Percentiles rank a stretch among this genome's conserved stretches.
phyloP scores from a whole-genome alignment of 1,284 basidiomycete genomes.

The Pterula multifida region DNA sequence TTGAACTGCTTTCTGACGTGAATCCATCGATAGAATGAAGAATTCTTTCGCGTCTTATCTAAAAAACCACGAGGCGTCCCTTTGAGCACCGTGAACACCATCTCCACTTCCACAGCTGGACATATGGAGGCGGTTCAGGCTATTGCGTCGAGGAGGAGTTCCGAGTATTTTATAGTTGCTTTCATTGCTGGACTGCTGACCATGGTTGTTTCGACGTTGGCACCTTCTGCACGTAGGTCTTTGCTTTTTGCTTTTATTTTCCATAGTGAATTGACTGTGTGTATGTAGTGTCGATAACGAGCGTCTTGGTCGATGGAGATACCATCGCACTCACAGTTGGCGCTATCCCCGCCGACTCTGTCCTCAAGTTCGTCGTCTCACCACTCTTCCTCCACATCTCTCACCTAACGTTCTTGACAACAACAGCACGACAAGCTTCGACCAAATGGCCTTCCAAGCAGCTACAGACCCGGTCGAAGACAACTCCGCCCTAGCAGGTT shows the following conservation, averaged over 20 bases:
- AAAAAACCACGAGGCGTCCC: slow-evolving; percentile 12
- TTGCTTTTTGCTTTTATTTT: background rate
- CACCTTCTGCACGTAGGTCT: slow-evolving; percentile 14
- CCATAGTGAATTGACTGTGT: background rate
- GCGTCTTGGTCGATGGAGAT: slow-evolving; percentile 7
- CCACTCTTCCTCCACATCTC: background rate
- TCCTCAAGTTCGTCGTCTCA: slow-evolving; percentile 1
- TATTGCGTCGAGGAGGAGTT: slow-evolving; percentile 13
- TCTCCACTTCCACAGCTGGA: slow-evolving; percentile 17
- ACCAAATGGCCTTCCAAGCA: background rate
- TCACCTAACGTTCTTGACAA: background rate
- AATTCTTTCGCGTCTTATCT: slow-evolving; percentile 16
- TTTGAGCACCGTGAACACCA: slow-evolving; percentile 13
- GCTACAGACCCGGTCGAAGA: background rate
- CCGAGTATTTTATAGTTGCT: slow-evolving; percentile 15
- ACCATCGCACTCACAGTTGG: slow-evolving; percentile 8
- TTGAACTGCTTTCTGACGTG: no score
- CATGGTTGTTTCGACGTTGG: slow-evolving; percentile 12
- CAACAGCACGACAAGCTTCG: background rate
- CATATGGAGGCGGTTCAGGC: slow-evolving; percentile 9
- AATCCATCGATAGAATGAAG: slow-evolving; percentile 16
- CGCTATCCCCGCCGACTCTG: background rate
- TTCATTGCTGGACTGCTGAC: slow-evolving; percentile 12
- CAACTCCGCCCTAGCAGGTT: background rate
- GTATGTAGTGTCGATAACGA: background rate